These are phyloP conservation scores for Boletus rufocinnamomeus DNA, from an alignment of 768 basidiomycete species.

Conservation along the genomic window DNA sequence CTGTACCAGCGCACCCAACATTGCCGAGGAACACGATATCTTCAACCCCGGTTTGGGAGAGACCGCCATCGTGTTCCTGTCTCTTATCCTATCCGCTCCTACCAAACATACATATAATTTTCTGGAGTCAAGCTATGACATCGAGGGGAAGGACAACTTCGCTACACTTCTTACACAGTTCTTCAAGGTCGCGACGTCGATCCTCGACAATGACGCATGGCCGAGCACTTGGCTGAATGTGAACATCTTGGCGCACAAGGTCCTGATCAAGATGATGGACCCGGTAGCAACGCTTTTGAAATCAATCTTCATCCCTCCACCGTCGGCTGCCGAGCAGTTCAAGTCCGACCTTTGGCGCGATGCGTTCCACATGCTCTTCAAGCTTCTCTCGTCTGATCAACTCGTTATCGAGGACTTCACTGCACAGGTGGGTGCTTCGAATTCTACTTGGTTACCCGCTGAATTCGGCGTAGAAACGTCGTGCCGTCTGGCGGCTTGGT, in stretches of 20 bases:
- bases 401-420: conserved; percentile 94
- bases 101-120: conserved; percentile 75
- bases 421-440: conserved; percentile 64
- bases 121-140: conserved; percentile 78
- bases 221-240: conserved; percentile 91
- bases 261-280: conserved; percentile 86
- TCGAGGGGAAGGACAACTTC: conserved; percentile 86
- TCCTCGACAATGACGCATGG: conserved; percentile 86
- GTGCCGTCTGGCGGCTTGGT: conserved; percentile 94
- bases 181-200: conserved; percentile 79
- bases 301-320: conserved; percentile 75
- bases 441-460: conserved; percentile 7
- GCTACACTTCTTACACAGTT: conserved; percentile 69
- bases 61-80: conserved; percentile 80
- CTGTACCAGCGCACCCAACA: conserved; percentile 41
- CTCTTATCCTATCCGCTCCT: conserved; percentile 78
- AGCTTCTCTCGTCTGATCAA: conserved; percentile 85
- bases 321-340: conserved; percentile 64
- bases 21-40: conserved; percentile 48
- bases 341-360: conserved; percentile 80
- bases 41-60: conserved; percentile 85
- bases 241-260: conserved; percentile 84
- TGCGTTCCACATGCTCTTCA: conserved; percentile 78
- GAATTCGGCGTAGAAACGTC: conserved; percentile 66
- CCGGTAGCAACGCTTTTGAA: conserved; percentile 77